Evolutionary conservation across 441 rosid genomes (phyloP), one percentile per base, ranked within the genome.

Genomic region (Bocquillonia castaneifolia): DNA sequence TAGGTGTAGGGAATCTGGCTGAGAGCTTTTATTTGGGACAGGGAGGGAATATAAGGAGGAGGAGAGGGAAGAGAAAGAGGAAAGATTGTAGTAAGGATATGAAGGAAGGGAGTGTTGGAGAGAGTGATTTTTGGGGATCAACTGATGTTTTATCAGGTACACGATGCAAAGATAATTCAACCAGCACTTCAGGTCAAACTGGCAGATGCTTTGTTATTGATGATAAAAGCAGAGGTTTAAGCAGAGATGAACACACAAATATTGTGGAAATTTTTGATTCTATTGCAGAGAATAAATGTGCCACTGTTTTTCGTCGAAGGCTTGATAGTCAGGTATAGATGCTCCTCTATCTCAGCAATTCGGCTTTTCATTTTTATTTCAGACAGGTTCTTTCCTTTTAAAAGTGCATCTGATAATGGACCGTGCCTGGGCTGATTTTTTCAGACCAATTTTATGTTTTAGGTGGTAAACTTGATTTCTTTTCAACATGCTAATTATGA

Each of bases 51-150:
- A 50, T 88, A 72, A 86, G 79, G 68, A 83, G 84, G 78, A 83
- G 83, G 81, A 84, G 98, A 72, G 97, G 98, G 34, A 86, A 87
- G 76, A 81, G 98, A 73, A 93, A 89, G 79, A 82, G 98, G 72
- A 93, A 93, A 78, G 79, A 77, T 55, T 82, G 88, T 73, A 68
- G 73, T 51, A 85, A 72, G 72, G 87, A 87, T 65, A 76, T 70
- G 44, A 84, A 79, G 53, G 89, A 85, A 80, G 88, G 82, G 52
- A 92, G 95, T 69, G 78, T 82, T 5, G 87, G 86, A 36, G 93
- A 90, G 69, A 90, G 88, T 53, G 84, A 82, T 40, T 72, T 81
- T 76, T 66, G 82, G 65, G 84, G 81, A 45, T 75, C 85, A 18
- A 69, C 78, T 15, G 86, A 86, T 70, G 54, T 73, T 64, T 73